Base-by-base conservation (phyloP, 495 filamentous ascomycete species). In the Tuber calosporum region DNA sequence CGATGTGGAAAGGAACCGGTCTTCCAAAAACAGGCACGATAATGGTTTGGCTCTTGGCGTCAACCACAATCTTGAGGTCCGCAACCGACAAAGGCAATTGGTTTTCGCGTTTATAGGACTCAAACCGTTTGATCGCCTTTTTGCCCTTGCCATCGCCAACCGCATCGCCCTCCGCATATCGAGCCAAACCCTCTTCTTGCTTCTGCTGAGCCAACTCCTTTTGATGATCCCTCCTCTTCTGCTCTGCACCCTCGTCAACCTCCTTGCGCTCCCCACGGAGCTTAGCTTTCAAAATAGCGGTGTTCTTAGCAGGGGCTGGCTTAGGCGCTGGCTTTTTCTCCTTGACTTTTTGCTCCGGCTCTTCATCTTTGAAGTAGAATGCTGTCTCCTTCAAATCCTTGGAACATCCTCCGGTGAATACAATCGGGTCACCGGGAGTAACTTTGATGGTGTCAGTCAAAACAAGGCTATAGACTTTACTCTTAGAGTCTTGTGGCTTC, bases 81-180 rank as follows among this genome's bases (percentile, higher is more conserved):
- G 90, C 89, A 75, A 96, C 89, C 83, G 88, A 88, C 15, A 86
- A 81, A 2, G 96, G 96, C 68, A 99, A 88, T 81, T 98, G 94
- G 78, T 94, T 97, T 82, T 99, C 95, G 38, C 96, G 89, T 84
- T 98, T 99, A 85, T 99, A 99, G 1, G 96, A 97, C 83, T 98
- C 96, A 81, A 98, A 99, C 48, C 91, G 91, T 84, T 98, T 98
- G 86, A 98, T 97, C 83, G 92, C 93, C 86, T 98, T 98, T 38
- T 91, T 90, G n/a, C 94, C 94, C 80, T 97, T 96, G 58, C 94
- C 88, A 73, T 91, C 91, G 19, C 90, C 90, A 8, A 91, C 93
- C 8, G 91, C 90, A 71, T 88, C 88, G 22, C 80, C 77, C 77
- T 89, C 87, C 67, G 91, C 88, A 83, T 94, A 99, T 72, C 91